These are phyloP conservation scores for Stylonectria norvegica DNA, from an alignment of 2,329 filamentous ascomycete species.

Conservation along the genomic window DNA sequence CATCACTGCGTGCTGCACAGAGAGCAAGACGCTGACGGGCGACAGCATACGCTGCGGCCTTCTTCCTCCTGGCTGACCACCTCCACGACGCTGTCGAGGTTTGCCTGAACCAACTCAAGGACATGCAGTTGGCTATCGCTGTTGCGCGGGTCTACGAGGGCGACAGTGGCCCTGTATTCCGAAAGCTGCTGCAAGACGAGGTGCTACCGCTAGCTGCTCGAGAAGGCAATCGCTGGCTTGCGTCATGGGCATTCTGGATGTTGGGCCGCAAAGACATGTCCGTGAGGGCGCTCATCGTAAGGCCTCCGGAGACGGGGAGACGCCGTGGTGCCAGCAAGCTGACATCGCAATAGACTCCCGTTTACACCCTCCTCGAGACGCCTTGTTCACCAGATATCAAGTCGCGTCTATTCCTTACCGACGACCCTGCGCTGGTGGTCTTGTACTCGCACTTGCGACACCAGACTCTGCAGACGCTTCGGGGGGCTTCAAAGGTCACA, in stretches of 20 bases:
- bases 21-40: constrained; percentile 36
- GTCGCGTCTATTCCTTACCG: constrained; percentile 77
- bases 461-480: constrained; percentile 76
- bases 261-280: constrained; percentile 77
- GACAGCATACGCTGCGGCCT: constrained; percentile 86
- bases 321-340: constrained; percentile 4
- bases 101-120: constrained; percentile 80
- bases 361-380: constrained; percentile 69
- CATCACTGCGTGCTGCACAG: not conserved
- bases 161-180: constrained; percentile 71
- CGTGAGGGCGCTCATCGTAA: constrained; percentile 75
- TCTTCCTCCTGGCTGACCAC: constrained; percentile 87
- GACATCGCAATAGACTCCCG: constrained; percentile 58
- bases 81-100: constrained; percentile 83
- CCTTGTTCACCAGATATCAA: constrained; percentile 66
- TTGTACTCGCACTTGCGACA: constrained; percentile 83
- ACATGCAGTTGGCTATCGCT: constrained; percentile 85
- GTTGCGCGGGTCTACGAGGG: constrained; percentile 86
- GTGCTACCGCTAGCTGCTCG: constrained; percentile 73
- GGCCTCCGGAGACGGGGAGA: constrained; percentile 27
- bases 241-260: constrained; percentile 95
- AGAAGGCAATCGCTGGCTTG: constrained; percentile 87
- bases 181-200: constrained; percentile 72
- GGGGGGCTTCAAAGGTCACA: constrained; percentile 77
- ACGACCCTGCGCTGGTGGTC: constrained; percentile 85